Evolutionary conservation across 495 filamentous ascomycete genomes (phyloP).

Genomic region (Penicillium waksmanii): DNA sequence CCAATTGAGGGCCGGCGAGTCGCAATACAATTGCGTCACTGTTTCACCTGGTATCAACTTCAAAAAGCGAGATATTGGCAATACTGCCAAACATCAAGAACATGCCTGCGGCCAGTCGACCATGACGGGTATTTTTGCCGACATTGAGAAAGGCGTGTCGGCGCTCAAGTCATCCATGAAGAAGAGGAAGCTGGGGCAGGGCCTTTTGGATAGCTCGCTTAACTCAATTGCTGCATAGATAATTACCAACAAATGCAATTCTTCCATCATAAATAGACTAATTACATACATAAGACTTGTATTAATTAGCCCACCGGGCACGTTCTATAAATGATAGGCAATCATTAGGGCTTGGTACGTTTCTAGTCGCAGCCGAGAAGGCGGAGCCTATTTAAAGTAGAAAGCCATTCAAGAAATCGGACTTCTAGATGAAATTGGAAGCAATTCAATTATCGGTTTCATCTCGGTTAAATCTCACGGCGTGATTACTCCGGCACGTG

Average conservation of each 20-base stretch:
- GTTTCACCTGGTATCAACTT: slow-evolving; percentile 28
- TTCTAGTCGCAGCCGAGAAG: not conserved
- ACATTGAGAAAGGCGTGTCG: slow-evolving; percentile 14
- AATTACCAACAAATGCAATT: not conserved
- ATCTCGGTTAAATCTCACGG: slow-evolving; percentile 21
- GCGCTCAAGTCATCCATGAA: slow-evolving; percentile 12
- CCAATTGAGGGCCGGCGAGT: slow-evolving; percentile 38
- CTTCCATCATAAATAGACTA: not conserved
- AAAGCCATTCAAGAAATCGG: not conserved
- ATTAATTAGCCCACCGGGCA: too few relatives aligned
- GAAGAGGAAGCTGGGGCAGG: slow-evolving; percentile 12
- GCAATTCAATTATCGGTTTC: slow-evolving; percentile 2
- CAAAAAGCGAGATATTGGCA: slow-evolving; percentile 19
- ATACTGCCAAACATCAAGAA: slow-evolving; percentile 5
- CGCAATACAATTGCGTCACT: slow-evolving; percentile 35
- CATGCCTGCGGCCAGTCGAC: slow-evolving; percentile 20
- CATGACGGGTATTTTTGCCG: slow-evolving; percentile 19
- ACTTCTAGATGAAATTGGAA: too few relatives aligned
- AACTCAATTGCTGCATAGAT: slow-evolving; percentile 11
- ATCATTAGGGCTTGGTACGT: not conserved
- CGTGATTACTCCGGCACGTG: slow-evolving; percentile 17
- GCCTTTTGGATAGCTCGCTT: slow-evolving; percentile 14
- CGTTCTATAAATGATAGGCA: too few relatives aligned
- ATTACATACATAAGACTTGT: too few relatives aligned
- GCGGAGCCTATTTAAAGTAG: not conserved